A percentile compares a stretch with the other conserved stretches of the same genome.
Evolutionary conservation across 2,329 filamentous ascomycete species (phyloP).

Genomic region (Colletotrichum tanaceti): DNA sequence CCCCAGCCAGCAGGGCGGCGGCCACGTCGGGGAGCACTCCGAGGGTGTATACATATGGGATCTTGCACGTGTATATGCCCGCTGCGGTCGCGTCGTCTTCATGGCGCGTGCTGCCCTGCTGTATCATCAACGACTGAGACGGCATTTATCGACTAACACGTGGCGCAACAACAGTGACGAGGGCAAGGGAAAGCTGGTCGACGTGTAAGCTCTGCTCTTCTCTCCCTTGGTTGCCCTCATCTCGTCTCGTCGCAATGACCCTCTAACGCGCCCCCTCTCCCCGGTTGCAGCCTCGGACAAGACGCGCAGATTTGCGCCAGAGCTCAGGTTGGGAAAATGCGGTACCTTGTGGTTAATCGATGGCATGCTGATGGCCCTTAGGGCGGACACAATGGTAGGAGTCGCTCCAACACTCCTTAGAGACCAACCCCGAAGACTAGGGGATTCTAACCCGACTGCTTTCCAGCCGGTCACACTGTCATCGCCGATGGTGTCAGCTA

Average conservation of each 20-base stretch:
- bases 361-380: conserved; percentile 42
- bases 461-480: conserved; percentile 40
- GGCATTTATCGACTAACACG: conserved; percentile 24
- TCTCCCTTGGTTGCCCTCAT: conserved; percentile 27
- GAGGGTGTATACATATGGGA: neutral
- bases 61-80: neutral
- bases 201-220: conserved; percentile 50
- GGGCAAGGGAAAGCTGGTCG: conserved; percentile 54
- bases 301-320: conserved; percentile 42
- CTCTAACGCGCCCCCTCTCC: conserved; percentile 32
- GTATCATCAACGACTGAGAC: conserved; percentile 25
- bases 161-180: conserved; percentile 48
- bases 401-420: conserved; percentile 40
- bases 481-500: conserved; percentile 40
- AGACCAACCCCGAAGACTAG: conserved; percentile 12
- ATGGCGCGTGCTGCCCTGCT: neutral
- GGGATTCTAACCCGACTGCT: conserved; percentile 37
- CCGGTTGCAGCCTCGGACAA: conserved; percentile 42
- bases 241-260: conserved; percentile 36
- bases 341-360: conserved; percentile 37
- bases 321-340: conserved; percentile 37
- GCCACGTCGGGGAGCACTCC: neutral
- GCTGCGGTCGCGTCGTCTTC: neutral
- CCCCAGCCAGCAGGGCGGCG: conserved; percentile 14
- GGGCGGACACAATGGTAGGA: conserved; percentile 49